These are phyloP conservation scores for Phytophthora meadii DNA, from an alignment of 352 stramenopile genomes.

Conservation along the genomic window DNA sequence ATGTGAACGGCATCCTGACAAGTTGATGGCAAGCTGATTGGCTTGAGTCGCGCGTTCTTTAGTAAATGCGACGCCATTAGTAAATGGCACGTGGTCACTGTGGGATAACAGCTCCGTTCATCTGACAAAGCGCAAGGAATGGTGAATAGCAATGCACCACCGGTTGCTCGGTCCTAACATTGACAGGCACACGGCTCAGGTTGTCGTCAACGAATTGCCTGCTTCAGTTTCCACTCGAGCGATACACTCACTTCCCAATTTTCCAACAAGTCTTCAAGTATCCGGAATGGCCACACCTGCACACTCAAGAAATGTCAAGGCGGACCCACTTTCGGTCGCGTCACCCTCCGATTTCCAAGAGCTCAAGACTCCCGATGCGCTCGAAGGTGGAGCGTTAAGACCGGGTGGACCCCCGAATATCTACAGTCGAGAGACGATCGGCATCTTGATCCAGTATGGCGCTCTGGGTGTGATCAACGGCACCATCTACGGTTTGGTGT, in stretches of 20 bases:
- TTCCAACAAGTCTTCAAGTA: conserved; percentile 17
- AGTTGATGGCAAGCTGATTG: conserved; percentile 27
- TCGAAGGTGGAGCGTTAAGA: conserved; percentile 49
- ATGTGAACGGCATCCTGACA: conserved; percentile 17
- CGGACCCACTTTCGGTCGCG: conserved; percentile 4
- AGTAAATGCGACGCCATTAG: conserved; percentile 33
- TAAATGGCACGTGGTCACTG: conserved; percentile 36
- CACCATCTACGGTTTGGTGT: conserved; percentile 46
- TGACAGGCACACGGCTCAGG: conserved; percentile 7
- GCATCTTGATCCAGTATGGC: conserved; percentile 55
- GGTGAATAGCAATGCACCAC: conserved; percentile 44
- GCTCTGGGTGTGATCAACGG: conserved; percentile 57
- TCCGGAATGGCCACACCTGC: conserved; percentile 11
- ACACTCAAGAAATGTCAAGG: conserved; percentile 17
- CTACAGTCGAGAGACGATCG: conserved; percentile 43
- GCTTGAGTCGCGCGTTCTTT: conserved; percentile 33
- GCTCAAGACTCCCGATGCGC: conserved; percentile 38
- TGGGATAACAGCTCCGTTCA: conserved; percentile 31
- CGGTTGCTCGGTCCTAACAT: conserved; percentile 16
- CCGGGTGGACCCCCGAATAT: conserved; percentile 43
- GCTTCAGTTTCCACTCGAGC: conserved; percentile 3
- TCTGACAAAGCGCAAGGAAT: conserved; percentile 26
- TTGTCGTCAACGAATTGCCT: conserved; percentile 5
- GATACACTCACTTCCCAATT: conserved; percentile 25
- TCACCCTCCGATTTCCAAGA: conserved; percentile 36